Percentiles rank a stretch among this genome's conserved stretches.
These are phyloP conservation scores for Kwoniella dejecticola DNA, from an alignment of 768 basidiomycete genomes.

Conservation along the genomic window DNA sequence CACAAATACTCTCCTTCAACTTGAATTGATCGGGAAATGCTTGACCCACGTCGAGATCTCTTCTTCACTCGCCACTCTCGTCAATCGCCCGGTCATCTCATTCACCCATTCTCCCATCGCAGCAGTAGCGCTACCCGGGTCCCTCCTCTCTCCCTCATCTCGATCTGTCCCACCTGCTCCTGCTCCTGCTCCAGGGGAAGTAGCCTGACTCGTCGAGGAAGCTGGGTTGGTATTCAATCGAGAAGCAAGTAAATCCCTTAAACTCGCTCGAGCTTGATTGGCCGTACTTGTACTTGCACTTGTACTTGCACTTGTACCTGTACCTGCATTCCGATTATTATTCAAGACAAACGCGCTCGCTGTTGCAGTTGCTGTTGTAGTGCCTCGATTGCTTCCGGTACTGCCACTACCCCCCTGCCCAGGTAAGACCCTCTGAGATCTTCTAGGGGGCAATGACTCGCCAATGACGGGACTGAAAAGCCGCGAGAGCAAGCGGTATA, in stretches of 20 bases:
- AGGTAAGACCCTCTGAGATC: constrained; percentile 74
- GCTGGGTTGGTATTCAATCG: neutral
- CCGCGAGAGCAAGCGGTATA: constrained; percentile 63
- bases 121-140: constrained; percentile 31
- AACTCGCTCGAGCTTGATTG: constrained; percentile 6
- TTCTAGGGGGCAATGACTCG: constrained; percentile 64
- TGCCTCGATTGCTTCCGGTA: neutral
- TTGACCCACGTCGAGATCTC: constrained; percentile 65
- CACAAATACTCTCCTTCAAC: too few relatives aligned
- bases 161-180: neutral
- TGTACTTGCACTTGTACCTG: neutral
- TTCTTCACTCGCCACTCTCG: constrained; percentile 70
- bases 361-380: constrained; percentile 62
- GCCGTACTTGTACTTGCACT: neutral
- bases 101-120: constrained; percentile 55
- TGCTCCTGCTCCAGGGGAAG: neutral
- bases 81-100: constrained; percentile 70
- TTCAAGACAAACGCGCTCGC: constrained; percentile 40
- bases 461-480: constrained; percentile 72
- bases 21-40: neutral
- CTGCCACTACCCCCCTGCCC: constrained; percentile 55
- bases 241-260: constrained; percentile 11
- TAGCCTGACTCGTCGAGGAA: neutral
- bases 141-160: neutral
- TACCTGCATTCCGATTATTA: too few relatives aligned